These are phyloP conservation scores for Pseudozyma sp. DNA, from an alignment of 1,284 basidiomycete genomes.

Conservation along the genomic window DNA sequence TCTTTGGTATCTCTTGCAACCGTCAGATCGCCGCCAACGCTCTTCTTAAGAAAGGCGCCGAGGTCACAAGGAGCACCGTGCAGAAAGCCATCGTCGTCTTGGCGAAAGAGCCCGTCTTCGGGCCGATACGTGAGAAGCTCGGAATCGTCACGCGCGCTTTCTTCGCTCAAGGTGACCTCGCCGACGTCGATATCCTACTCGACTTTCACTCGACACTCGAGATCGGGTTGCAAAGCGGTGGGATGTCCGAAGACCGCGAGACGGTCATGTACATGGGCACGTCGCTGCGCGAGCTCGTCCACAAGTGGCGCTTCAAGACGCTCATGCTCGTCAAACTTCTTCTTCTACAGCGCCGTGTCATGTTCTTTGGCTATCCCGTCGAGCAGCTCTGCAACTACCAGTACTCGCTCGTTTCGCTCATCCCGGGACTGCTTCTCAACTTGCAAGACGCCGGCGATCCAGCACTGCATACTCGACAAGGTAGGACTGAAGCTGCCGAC, in stretches of 20 bases:
- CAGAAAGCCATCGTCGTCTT: slow-evolving; percentile 98
- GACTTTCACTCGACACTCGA: slow-evolving; percentile 68
- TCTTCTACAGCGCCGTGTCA: slow-evolving; percentile 82
- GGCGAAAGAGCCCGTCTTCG: slow-evolving; percentile 73
- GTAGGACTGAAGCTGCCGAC: slow-evolving; percentile 62
- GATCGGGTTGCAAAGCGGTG: slow-evolving; percentile 55
- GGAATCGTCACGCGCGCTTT: slow-evolving; percentile 84
- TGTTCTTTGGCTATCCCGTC: slow-evolving; percentile 97
- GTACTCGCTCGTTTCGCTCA: slow-evolving; percentile 80
- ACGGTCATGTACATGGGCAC: slow-evolving; percentile 84
- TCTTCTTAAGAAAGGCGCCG: slow-evolving; percentile 82
- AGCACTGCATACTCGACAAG: slow-evolving; percentile 73
- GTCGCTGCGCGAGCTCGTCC: slow-evolving; percentile 89
- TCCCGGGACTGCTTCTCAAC: slow-evolving; percentile 79
- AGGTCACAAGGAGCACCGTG: slow-evolving; percentile 94
- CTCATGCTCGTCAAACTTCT: slow-evolving; percentile 94
- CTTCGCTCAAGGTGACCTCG: slow-evolving; percentile 67
- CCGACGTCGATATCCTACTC: slow-evolving; percentile 63
- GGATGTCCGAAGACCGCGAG: slow-evolving; percentile 50
- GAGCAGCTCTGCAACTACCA: slow-evolving; percentile 97
- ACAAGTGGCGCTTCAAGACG: slow-evolving; percentile 91
- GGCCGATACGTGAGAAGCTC: slow-evolving; percentile 80
- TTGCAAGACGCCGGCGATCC: slow-evolving; percentile 94
- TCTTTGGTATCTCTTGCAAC: slow-evolving; percentile 74
- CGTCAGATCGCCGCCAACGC: slow-evolving; percentile 88